A percentile compares a stretch with the other conserved stretches of the same genome.
Conservation (phyloP, 441 rosid genomes). For the Populus hybrid region DNA sequence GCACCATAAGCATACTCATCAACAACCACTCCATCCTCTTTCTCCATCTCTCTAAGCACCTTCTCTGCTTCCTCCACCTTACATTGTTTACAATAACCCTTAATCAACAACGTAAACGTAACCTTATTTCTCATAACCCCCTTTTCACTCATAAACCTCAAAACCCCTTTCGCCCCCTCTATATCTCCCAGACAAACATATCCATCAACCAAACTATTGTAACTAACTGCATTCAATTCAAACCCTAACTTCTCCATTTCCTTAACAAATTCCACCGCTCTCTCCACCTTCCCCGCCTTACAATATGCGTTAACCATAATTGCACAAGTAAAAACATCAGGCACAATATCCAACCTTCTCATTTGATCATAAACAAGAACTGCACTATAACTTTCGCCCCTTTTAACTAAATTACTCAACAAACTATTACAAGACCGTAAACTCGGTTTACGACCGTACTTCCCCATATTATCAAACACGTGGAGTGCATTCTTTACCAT, state of each 20-base stretch:
- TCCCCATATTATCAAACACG: slow-evolving; percentile 89
- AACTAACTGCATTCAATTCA: slow-evolving; percentile 62
- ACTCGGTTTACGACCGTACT: slow-evolving; percentile 56
- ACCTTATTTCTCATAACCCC: slow-evolving; percentile 48
- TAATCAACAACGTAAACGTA: slow-evolving; percentile 56
- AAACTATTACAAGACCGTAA: slow-evolving; percentile 68
- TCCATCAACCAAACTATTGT: slow-evolving; percentile 72
- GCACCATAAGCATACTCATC: slow-evolving; percentile 72
- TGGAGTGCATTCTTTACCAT: slow-evolving; percentile 63
- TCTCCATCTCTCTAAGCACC: slow-evolving; percentile 41
- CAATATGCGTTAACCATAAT: slow-evolving; percentile 77
- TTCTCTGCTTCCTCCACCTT: slow-evolving; percentile 67
- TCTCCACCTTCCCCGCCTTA: slow-evolving; percentile 45
- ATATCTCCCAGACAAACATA: slow-evolving; percentile 60
- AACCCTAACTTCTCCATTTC: slow-evolving; percentile 52
- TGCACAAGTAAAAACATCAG: slow-evolving; percentile 69
- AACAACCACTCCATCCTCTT: slow-evolving; percentile 31
- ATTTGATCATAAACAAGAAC: slow-evolving; percentile 70
- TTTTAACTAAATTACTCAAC: slow-evolving; percentile 63
- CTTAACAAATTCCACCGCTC: slow-evolving; percentile 47
- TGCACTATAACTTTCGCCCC: slow-evolving; percentile 46
- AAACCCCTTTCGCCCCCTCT: slow-evolving; percentile 42
- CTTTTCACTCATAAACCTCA: slow-evolving; percentile 49
- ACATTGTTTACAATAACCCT: slow-evolving; percentile 52
- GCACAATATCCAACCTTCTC: slow-evolving; percentile 54